phyloP scores from a whole-genome alignment of 306 rosid species.

The cucumber (Cucumis sativus) region DNA sequence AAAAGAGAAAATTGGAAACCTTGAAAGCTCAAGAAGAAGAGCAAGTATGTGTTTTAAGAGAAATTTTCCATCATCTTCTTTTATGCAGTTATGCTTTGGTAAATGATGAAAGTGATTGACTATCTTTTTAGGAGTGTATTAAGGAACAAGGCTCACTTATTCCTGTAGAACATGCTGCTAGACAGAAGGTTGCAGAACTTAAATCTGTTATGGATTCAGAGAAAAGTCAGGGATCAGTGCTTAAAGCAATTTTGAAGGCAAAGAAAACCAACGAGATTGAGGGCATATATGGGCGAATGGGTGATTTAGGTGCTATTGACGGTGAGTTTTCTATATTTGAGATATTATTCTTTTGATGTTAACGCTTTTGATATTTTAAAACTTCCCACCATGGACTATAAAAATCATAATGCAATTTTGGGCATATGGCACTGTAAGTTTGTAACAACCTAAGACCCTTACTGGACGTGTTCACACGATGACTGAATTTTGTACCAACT shows the following conservation, averaged over 20 bases:
- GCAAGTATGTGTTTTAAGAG: conserved; percentile 38
- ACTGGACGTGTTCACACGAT: too few relatives aligned
- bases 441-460: too few relatives aligned
- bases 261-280: conserved; percentile 60
- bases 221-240: conserved; percentile 83
- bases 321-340: conserved; percentile 32
- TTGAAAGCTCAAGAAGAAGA: conserved; percentile 56
- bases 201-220: conserved; percentile 79
- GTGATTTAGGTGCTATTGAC: conserved; percentile 95
- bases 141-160: conserved; percentile 64
- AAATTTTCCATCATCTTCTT: not conserved
- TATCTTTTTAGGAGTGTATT: conserved; percentile 42
- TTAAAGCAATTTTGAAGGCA: conserved; percentile 68
- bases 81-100: not conserved
- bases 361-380: not conserved
- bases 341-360: not conserved
- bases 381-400: not conserved
- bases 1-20: conserved; percentile 51
- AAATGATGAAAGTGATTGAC: conserved; percentile 12
- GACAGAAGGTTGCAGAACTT: conserved; percentile 93
- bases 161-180: conserved; percentile 88
- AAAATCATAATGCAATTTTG: not conserved
- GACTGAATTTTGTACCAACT: too few relatives aligned
- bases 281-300: conserved; percentile 97
- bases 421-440: not conserved